Evolutionary conservation across 441 rosid species (phyloP), one percentile per base, ranked within the genome.

Genomic region (Erodium texanum): DNA sequence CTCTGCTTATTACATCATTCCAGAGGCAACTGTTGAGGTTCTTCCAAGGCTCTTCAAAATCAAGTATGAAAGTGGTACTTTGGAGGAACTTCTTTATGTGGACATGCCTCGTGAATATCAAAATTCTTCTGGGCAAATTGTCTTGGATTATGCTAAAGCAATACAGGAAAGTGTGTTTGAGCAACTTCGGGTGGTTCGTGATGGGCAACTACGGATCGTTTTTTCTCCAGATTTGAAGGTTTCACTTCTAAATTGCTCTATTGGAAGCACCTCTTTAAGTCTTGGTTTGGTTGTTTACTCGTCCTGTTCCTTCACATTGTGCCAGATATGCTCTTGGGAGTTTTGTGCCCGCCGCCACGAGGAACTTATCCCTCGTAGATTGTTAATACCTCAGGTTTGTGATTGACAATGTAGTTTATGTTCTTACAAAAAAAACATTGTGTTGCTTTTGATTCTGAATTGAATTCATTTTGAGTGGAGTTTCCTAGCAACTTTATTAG

Each of bases 131-230:
- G 97, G 97, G 66, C 97, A 93, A 81, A 91, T 93, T 73, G 96
- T 93, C 24, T 74, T 93, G 83, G 99, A 91, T 70, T 93, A 93
- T 72, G 99, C 96, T 63, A 93, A 93, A 85, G 96, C 99, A 24
- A 91, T 91, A 73, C 99, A 93, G 78, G 99, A 93, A 82, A 93
- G 97, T 73, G 97, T 93, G 66, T 93, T 93, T 80, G 97, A 93
- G 83, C 96, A 89, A 74, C 97, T 93, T 62, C 94, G 98, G 34
- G 99, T 94, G 76, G 99, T 92, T 64, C 98, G 99, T 77, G 97
- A 92, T 84, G 98, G 99, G 66, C 99, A 87, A 76, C 85, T 94
- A 50, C 92, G 97, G 65, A 86, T 94, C 69, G 91, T 94, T 75
- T 94, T 94, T 83, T 87, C 99, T 62, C 89, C 96, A 41, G 98